These are phyloP conservation scores for Xerocomellus chrysenteron DNA, from an alignment of 768 basidiomycete genomes.

Conservation along the genomic window DNA sequence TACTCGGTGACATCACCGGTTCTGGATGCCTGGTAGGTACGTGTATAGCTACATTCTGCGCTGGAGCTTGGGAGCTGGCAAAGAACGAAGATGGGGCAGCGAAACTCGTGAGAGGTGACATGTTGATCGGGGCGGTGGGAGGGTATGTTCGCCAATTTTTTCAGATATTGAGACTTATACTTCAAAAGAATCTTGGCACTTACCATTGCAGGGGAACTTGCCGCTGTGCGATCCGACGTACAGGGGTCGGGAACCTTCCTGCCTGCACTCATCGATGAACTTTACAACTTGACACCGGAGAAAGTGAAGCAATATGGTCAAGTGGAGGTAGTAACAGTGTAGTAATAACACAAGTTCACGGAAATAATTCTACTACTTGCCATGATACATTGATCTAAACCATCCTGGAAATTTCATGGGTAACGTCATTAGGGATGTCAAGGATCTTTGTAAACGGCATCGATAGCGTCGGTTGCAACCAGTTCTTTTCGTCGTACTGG, in stretches of 20 bases:
- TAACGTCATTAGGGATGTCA: constrained; percentile 18
- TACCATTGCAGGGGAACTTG: constrained; percentile 61
- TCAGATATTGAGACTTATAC: constrained; percentile 3
- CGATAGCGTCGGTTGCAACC: constrained; percentile 83
- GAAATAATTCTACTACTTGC: neutral
- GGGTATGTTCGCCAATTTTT: constrained; percentile 50
- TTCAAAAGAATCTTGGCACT: constrained; percentile 50
- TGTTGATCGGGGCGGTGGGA: constrained; percentile 71
- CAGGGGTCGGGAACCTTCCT: constrained; percentile 65
- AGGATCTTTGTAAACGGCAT: constrained; percentile 80
- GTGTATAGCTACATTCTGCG: constrained; percentile 77
- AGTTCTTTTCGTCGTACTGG: constrained; percentile 87
- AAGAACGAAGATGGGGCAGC: constrained; percentile 32
- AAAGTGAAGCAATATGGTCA: constrained; percentile 31
- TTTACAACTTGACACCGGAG: constrained; percentile 45
- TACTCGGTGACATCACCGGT: constrained; percentile 82
- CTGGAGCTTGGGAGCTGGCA: constrained; percentile 51
- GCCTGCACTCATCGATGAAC: constrained; percentile 62
- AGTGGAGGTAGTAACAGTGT: constrained; percentile 21
- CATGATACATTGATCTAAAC: neutral
- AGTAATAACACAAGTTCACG: neutral
- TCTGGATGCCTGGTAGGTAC: constrained; percentile 86
- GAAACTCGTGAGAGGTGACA: constrained; percentile 68
- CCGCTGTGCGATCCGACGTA: constrained; percentile 51
- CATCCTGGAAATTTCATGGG: neutral